A percentile compares a stretch with the other conserved stretches of the same genome.
Evolutionary conservation across 2,329 filamentous ascomycete genomes (phyloP).

Genomic region (Diaporthe caulivora): DNA sequence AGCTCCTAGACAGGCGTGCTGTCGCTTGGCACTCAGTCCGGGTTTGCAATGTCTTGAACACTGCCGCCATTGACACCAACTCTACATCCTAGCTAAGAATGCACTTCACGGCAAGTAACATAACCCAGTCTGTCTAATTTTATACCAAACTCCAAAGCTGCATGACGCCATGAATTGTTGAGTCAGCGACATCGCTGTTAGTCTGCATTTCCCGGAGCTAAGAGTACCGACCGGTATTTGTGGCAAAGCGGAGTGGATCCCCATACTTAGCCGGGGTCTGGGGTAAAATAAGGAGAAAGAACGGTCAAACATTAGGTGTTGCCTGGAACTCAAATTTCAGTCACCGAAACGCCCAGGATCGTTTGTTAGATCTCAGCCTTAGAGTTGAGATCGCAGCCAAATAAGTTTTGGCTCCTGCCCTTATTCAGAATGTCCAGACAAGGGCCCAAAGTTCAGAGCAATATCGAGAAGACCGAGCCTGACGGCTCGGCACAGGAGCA

Average conservation of each 20-base stretch:
- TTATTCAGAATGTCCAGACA: neutral
- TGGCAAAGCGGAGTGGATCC: constrained; percentile 10
- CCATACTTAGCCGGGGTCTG: neutral
- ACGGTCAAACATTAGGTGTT: neutral
- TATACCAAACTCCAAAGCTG: neutral
- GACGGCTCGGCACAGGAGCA: constrained; percentile 5
- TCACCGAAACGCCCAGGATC: neutral
- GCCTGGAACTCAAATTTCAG: neutral
- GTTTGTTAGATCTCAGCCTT: neutral
- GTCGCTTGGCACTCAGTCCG: neutral
- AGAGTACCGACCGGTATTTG: neutral
- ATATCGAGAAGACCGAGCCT: neutral
- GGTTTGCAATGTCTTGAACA: neutral
- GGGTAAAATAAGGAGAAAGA: constrained; percentile 2
- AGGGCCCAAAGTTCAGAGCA: neutral
- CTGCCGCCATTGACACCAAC: neutral
- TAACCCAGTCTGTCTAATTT: too few relatives aligned
- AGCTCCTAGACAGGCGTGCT: neutral
- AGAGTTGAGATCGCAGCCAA: neutral
- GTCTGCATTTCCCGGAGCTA: constrained; percentile 3
- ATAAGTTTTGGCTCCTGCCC: neutral
- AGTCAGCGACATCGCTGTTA: constrained; percentile 9
- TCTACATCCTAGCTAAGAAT: neutral
- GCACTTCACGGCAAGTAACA: neutral
- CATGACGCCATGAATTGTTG: constrained; percentile 19